Conservation (phyloP, 2,329 filamentous ascomycete species). For the Lecanicillium sp. region DNA sequence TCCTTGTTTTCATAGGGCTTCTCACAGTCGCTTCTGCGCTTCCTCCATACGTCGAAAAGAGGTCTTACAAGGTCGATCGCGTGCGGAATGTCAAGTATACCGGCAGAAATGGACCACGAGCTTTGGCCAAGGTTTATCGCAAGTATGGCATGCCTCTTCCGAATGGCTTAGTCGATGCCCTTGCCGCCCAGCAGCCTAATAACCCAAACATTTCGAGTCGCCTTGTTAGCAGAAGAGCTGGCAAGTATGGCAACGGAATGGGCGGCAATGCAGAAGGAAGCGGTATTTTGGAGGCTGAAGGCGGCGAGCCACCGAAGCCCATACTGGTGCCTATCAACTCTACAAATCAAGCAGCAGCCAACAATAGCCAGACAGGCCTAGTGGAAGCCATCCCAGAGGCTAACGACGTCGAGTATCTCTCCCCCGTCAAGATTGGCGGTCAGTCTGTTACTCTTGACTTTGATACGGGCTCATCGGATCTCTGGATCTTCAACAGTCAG, state of each 20-base stretch:
- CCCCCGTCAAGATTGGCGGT: slow-evolving; percentile 60
- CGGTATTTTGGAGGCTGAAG: too few species aligned
- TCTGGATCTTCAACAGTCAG: slow-evolving; percentile 64
- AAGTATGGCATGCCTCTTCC: slow-evolving; percentile 56
- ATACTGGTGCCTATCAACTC: too few species aligned
- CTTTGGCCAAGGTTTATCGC: slow-evolving; percentile 56
- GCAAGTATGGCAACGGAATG: slow-evolving; percentile 1
- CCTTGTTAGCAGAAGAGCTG: background rate
- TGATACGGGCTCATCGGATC: slow-evolving; percentile 67
- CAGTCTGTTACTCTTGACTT: slow-evolving; percentile 63
- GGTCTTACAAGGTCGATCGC: slow-evolving; percentile 55
- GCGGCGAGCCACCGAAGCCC: too few species aligned
- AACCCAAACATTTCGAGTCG: slow-evolving; percentile 14
- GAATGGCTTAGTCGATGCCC: slow-evolving; percentile 29
- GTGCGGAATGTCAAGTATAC: slow-evolving; percentile 46
- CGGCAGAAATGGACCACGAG: slow-evolving; percentile 46
- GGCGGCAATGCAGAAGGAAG: background rate
- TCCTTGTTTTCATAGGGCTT: slow-evolving; percentile 39
- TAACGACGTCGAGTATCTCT: slow-evolving; percentile 58
- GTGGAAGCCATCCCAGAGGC: slow-evolving; percentile 55
- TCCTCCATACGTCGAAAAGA: slow-evolving; percentile 31
- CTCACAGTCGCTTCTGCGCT: slow-evolving; percentile 34
- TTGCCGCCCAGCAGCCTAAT: slow-evolving; percentile 16
- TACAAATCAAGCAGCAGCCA: background rate
- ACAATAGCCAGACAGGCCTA: slow-evolving; percentile 31